Base-by-base conservation (phyloP, 2,329 filamentous ascomycete species). In the Mariannaea elegans region DNA sequence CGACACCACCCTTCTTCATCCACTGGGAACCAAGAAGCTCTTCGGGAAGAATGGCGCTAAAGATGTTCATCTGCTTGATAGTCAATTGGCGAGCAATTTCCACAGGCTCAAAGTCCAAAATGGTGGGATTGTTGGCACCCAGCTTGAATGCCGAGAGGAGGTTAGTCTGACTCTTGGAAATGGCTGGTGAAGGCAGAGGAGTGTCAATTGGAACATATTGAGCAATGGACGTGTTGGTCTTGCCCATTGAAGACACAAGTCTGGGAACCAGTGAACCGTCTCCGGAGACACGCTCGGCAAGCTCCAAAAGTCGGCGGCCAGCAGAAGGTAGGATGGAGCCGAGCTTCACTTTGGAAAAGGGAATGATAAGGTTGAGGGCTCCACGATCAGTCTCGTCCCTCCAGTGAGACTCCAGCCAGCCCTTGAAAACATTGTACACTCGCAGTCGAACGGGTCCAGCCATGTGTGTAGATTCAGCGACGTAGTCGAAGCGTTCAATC, bases 341-440 rank as follows among this genome's bases (percentile, higher is more conserved):
- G 7, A 99, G 82, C 65, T 90, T 90, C 45, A 85, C 84, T 65
- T 90, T 87, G 2, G 94, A 93, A 75, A 99, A 99, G 1, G 87
- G 82, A 31, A 90, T 82, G 63, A 99, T 96, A 47, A 91, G 80
- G 1, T 84, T 81, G 8, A 99, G 81, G 1, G 94, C 93, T 12
- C 87, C 84, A 52, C 87, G 86, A 73, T 99, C 95, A 10, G 89
- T 88, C 59, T 93, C 87, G 64, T 92, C 87, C 46, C 91, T 88
- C 94, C 95, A 99, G 76, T 99, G 93, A 7, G 91, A 95, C 78
- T 98, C 95, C 18, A 99, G 81, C 95, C 95, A 99, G 39, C 92
- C 91, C 77, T 99, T 99, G 83, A 99, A 93, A 56, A 93, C 90
- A 73, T 99, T 98, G 81, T 96, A 98, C 1, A 98, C 93, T 50